These are phyloP conservation scores for Eucalyptus tenuipes DNA, from an alignment of 345 rosid genomes.

Conservation along the genomic window DNA sequence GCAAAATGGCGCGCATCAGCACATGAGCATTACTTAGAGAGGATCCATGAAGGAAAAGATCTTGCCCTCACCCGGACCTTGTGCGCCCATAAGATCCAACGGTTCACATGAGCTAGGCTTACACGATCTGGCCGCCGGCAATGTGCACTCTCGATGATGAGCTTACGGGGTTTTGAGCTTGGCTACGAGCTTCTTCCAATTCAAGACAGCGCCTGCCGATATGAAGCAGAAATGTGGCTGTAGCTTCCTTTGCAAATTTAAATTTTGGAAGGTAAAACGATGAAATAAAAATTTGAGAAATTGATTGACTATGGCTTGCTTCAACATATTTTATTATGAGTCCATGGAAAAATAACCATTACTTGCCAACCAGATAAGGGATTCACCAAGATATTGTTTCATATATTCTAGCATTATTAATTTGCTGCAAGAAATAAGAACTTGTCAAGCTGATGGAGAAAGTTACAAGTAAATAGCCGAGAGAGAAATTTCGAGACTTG, in stretches of 20 bases:
- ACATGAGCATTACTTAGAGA: neutral
- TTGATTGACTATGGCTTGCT: neutral
- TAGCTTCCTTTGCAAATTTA: neutral
- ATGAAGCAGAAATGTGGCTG: neutral
- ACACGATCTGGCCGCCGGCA: neutral
- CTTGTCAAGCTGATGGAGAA: neutral
- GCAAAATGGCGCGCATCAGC: neutral
- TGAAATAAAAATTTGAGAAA: neutral
- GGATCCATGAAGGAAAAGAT: neutral
- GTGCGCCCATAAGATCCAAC: neutral
- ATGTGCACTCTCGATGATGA: neutral
- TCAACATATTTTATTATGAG: neutral
- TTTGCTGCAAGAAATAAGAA: neutral
- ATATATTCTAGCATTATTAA: neutral
- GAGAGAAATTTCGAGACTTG: neutral
- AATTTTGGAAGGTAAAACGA: neutral
- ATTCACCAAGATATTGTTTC: neutral
- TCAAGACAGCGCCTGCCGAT: neutral
- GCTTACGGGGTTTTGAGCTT: neutral
- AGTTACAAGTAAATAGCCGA: neutral
- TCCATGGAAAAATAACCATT: neutral
- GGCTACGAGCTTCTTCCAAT: neutral
- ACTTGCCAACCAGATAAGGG: neutral
- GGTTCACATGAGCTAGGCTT: neutral
- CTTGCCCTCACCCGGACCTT: neutral